Evolutionary conservation across 352 stramenopile species (phyloP), one percentile per base, ranked within the genome.

Genomic region (Halophytophthora batemanensis): DNA sequence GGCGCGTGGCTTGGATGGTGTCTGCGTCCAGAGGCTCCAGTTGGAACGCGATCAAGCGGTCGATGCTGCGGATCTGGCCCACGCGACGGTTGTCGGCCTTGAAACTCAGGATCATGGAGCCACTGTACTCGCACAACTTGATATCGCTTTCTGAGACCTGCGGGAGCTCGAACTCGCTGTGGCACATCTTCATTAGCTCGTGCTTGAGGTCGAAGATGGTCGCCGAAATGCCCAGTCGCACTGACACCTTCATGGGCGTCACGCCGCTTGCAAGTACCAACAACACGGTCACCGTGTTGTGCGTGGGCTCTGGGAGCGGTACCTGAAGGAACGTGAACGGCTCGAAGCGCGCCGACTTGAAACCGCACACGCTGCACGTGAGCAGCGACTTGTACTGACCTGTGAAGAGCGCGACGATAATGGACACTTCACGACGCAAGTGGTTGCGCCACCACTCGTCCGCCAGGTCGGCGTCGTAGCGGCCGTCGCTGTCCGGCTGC

Each of bases 361-460:
- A 99, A 12, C 88, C 88, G 59, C 97, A 99, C 17, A 86, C 77
- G 47, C 86, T 92, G 64, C 97, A 99, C 23, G 88, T 98, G 21
- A 99, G 64, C 19, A 98, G 77, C 53, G 90, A 98, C 65, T 99
- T 98, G 77, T 99, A 99, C 74, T 99, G 97, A 0, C 98, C 98
- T 8, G 93, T 98, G 61, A 99, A 99, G 4, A 99, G 77, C n/a
- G 96, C 97, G 14, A 99, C 96, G 44, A 99, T 96, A 49, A 99
- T 98, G 10, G 90, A 99, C 37, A 98, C 86, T 68, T 99, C 97
- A 25, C 98, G 78, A 35, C 96, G 87, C 21, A 99, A 77, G 68
- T 99, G 96, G 59, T 98, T 98, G 14, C 86, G 73, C 98, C 98
- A 99, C 96, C 97, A 99, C 65, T 99, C 98, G 52, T 99, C 91